Base-by-base conservation (phyloP, 2,329 filamentous ascomycete genomes). In the Eurotiales sp. region DNA sequence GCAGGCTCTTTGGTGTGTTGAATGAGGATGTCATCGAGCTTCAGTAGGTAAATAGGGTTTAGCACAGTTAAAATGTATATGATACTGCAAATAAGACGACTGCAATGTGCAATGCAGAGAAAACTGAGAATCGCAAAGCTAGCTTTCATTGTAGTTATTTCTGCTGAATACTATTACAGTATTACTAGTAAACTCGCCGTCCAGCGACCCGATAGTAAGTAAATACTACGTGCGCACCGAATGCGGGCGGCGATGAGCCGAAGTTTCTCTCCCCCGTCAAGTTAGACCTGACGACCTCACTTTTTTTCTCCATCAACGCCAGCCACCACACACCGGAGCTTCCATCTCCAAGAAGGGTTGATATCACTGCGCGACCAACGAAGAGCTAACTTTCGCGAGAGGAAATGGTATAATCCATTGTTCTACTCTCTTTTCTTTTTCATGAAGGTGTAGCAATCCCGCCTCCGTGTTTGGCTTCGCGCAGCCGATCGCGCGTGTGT, bases 1-100 rank as follows among this genome's bases (percentile, higher is more conserved):
- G 83, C 55, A 75, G 74, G 55, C 62, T 86, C 15, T 85, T 83
- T 64, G 83, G 83, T 5, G 76, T 81, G 14, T 61, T 85, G 51
- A 77, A 81, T 63, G 82, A 85, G 62, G 81, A 85, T 58, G 76
- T 77, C 56, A 67, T 85, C 55, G 79, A 79, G 63, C 68, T 85
- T 54, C 70, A 79, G 59, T 78, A 68, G 59, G 22, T 22, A 10
- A 3, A 19, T 42, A 34, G 37, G 3, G 22, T 5, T 8, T 25
- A 30, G 17, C 10, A 37, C 21, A 37, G 15, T 27, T 6, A 27
- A 21, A 19, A 21, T 19, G 4, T 36, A 8, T n/a, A 36, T 19
- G 32, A 36, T 36, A 36, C 30, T n/a, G 30, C 10, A 6, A n/a
- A n/a, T 30, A 30, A n/a, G n/a, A n/a, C n/a, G n/a, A n/a, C 25